Conservation (phyloP, 805 yeast species). For the Yarrowia sp. region DNA sequence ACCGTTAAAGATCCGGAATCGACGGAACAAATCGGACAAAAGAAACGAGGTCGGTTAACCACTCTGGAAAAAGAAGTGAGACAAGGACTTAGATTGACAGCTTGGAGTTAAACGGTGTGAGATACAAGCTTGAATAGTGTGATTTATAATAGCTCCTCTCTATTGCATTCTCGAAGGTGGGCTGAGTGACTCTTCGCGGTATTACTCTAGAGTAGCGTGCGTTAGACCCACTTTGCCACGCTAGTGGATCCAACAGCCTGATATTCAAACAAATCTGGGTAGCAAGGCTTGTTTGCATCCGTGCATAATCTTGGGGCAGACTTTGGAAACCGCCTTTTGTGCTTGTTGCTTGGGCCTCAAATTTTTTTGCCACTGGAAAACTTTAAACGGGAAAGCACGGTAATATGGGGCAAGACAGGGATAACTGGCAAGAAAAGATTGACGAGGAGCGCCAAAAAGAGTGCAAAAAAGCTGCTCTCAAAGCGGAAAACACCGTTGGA, state of each 20-base stretch:
- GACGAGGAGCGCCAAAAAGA: not conserved
- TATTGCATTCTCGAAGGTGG: too few relatives aligned
- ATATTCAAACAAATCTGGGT: not conserved
- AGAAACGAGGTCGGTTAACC: not conserved
- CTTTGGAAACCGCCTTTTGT: too few relatives aligned
- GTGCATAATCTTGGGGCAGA: constrained; percentile 22
- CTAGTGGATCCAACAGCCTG: not conserved
- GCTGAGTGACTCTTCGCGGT: not conserved
- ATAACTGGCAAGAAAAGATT: not conserved
- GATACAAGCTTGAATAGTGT: too few relatives aligned
- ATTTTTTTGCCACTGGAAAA: constrained; percentile 10
- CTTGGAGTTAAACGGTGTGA: too few relatives aligned
- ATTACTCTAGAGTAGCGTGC: not conserved
- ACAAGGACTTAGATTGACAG: too few relatives aligned
- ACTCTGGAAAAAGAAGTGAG: too few relatives aligned
- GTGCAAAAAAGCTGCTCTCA: constrained; percentile 9
- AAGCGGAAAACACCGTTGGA: not conserved
- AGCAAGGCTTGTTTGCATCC: not conserved
- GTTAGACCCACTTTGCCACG: constrained; percentile 1
- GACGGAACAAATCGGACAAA: not conserved
- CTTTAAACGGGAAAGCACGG: constrained; percentile 11
- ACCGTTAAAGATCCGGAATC: not conserved
- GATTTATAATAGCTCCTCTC: too few relatives aligned
- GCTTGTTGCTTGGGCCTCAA: not conserved
- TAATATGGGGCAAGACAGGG: constrained; percentile 12